Evolutionary conservation across 2,329 filamentous ascomycete genomes (phyloP).

Genomic region (Lanzia echinophila): DNA sequence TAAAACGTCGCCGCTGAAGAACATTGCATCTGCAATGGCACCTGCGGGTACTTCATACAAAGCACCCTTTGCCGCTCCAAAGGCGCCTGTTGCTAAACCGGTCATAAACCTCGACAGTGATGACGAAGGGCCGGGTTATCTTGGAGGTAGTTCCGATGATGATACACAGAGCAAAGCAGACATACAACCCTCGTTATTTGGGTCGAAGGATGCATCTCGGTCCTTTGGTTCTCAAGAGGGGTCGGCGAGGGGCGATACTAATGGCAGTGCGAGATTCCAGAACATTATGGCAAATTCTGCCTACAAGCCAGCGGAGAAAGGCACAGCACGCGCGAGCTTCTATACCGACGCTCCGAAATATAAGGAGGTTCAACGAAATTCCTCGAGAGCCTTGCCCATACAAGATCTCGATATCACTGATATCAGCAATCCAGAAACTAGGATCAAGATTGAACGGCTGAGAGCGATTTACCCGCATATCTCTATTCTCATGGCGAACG

Average conservation of each 20-base stretch:
- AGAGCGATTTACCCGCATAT: conserved; percentile 41
- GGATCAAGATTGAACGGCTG: conserved; percentile 47
- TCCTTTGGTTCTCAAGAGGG: conserved; percentile 27
- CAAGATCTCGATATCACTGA: conserved; percentile 40
- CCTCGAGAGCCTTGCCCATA: conserved; percentile 40
- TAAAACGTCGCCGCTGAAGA: conserved; percentile 17
- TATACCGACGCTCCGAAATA: conserved; percentile 5
- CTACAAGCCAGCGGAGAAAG: conserved; percentile 15
- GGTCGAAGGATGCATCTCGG: conserved; percentile 28
- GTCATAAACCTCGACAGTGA: conserved; percentile 48
- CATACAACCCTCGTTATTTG: conserved; percentile 54
- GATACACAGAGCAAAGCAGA: conserved; percentile 46
- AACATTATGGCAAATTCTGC: conserved; percentile 17
- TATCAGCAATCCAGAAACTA: conserved; percentile 43
- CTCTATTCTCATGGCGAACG: conserved; percentile 38
- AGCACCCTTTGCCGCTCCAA: conserved; percentile 37
- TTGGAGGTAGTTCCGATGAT: conserved; percentile 59
- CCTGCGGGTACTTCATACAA: conserved; percentile 69
- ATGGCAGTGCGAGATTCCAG: conserved; percentile 37
- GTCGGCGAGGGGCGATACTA: conserved; percentile 26
- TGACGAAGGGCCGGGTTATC: conserved; percentile 49
- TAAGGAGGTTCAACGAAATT: conserved; percentile 29
- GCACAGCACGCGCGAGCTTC: background rate
- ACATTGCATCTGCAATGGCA: conserved; percentile 59
- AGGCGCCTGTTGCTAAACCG: conserved; percentile 31